A percentile compares a stretch with the other conserved stretches of the same genome.
Conservation (phyloP, 2,329 filamentous ascomycete species). For the Cryphonectria japonica region DNA sequence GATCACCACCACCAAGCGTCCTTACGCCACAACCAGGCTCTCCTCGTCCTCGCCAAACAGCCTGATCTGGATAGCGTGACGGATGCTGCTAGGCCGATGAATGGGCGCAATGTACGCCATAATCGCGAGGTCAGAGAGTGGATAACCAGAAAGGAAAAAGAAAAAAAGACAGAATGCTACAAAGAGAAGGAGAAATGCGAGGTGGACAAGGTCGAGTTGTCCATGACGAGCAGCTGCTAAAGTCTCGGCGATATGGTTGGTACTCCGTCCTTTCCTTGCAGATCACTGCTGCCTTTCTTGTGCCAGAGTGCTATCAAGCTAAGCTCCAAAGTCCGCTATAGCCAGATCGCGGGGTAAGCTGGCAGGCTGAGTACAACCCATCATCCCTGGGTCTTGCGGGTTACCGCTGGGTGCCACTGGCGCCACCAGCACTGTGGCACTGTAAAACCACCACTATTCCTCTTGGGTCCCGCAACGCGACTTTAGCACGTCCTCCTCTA, state of each 20-base stretch:
- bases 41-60: slow-evolving; percentile 76
- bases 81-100: slow-evolving; percentile 87
- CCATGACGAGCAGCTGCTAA: slow-evolving; percentile 16
- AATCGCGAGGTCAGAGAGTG: slow-evolving; percentile 22
- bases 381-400: not conserved
- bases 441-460: not conserved
- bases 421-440: not conserved
- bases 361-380: not conserved
- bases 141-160: not conserved
- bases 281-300: not conserved
- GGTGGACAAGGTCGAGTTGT: slow-evolving; percentile 9
- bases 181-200: not conserved
- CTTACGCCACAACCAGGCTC: slow-evolving; percentile 86
- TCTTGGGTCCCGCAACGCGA: not conserved
- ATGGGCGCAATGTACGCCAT: slow-evolving; percentile 98
- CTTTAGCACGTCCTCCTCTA: not conserved
- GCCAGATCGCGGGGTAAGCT: slow-evolving; percentile 2
- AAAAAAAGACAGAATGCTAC: not conserved
- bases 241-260: slow-evolving; percentile 3
- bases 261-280: not conserved
- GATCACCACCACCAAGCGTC: slow-evolving; percentile 27
- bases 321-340: not conserved
- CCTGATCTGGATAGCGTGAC: slow-evolving; percentile 81
- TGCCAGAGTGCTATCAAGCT: not conserved
- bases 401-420: not conserved